These are phyloP conservation scores for Botryotinia narcissicola DNA, from an alignment of 2,329 filamentous ascomycete genomes.

Conservation along the genomic window DNA sequence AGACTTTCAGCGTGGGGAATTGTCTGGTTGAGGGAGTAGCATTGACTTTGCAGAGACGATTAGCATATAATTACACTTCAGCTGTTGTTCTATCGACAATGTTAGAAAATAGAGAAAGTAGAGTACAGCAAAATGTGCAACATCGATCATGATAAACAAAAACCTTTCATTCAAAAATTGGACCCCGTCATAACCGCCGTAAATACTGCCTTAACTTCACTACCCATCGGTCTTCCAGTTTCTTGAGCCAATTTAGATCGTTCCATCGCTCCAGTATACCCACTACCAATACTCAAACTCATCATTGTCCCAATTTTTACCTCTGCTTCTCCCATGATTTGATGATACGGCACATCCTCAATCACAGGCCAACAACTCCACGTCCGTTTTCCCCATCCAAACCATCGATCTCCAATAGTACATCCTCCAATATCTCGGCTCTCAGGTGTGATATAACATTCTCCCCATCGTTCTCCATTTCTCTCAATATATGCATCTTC, in stretches of 20 bases:
- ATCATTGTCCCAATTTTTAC: not conserved
- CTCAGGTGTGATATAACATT: constrained; percentile 34
- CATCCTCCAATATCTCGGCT: constrained; percentile 30
- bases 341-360: not conserved
- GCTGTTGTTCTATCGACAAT: not conserved
- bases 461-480: constrained; percentile 30
- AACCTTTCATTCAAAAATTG: not conserved
- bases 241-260: not conserved
- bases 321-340: not conserved
- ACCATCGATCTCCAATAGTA: constrained; percentile 27
- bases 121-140: not conserved
- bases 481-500: constrained; percentile 29
- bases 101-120: fast-evolving
- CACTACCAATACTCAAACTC: constrained; percentile 9
- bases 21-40: not conserved
- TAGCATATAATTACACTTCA: not conserved
- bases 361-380: constrained; percentile 31
- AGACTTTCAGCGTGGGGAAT: not conserved
- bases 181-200: constrained; percentile 21
- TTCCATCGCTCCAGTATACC: constrained; percentile 5
- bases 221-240: not conserved
- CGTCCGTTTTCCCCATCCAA: constrained; percentile 29
- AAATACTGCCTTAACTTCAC: constrained; percentile 22
- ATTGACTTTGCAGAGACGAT: not conserved
- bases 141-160: not conserved